phyloP scores from a whole-genome alignment of 2,329 filamentous ascomycete genomes.

The Celoporthe dispersa region DNA sequence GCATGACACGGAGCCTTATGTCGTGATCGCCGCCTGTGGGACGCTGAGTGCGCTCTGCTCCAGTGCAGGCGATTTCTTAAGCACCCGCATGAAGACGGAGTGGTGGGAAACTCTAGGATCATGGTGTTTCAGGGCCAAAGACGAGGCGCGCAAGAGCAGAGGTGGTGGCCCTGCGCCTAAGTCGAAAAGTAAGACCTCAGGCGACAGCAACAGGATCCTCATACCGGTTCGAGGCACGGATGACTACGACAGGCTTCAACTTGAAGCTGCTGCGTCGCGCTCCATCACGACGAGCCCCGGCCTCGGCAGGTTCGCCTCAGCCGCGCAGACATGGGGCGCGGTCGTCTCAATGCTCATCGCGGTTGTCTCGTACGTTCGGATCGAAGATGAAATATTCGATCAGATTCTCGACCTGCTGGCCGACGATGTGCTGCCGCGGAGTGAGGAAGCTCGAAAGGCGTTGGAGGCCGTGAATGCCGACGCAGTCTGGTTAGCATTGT shows the following conservation, averaged over 20 bases:
- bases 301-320: slow-evolving; percentile 64
- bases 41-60: slow-evolving; percentile 71
- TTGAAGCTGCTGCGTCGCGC: slow-evolving; percentile 26
- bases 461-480: slow-evolving; percentile 71
- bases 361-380: slow-evolving; percentile 63
- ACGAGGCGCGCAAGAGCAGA: slow-evolving; percentile 40
- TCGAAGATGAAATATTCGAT: slow-evolving; percentile 74
- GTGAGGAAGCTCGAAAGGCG: slow-evolving; percentile 55
- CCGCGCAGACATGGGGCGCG: slow-evolving; percentile 67
- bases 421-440: slow-evolving; percentile 51
- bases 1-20: slow-evolving; percentile 68
- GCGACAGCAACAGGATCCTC: slow-evolving; percentile 34
- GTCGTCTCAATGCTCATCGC: slow-evolving; percentile 61
- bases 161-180: slow-evolving; percentile 12
- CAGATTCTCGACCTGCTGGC: slow-evolving; percentile 68
- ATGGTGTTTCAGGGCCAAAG: slow-evolving; percentile 53
- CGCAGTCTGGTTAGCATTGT: slow-evolving; percentile 73
- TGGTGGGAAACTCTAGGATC: slow-evolving; percentile 63
- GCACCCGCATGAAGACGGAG: slow-evolving; percentile 72
- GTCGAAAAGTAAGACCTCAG: not conserved
- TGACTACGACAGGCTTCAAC: slow-evolving; percentile 22
- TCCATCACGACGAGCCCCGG: slow-evolving; percentile 33
- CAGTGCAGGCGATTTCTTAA: slow-evolving; percentile 80
- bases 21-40: slow-evolving; percentile 71
- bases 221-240: slow-evolving; percentile 40